Evolutionary conservation across 768 basidiomycete genomes (phyloP).

Genomic region (Calocybe indica): DNA sequence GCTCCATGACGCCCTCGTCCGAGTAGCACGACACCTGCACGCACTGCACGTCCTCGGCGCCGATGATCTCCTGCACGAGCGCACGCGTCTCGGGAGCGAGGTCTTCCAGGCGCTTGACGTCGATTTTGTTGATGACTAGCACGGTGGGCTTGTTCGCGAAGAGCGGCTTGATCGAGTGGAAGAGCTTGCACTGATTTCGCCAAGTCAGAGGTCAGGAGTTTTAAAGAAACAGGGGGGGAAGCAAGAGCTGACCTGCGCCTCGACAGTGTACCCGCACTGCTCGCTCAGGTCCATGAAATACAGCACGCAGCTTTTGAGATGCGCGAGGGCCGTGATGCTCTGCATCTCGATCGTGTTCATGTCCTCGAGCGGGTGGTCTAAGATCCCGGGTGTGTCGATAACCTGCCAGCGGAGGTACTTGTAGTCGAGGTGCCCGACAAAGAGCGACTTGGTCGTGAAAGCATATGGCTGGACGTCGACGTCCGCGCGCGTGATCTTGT

Average conservation of each 20-base stretch:
- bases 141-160: conserved; percentile 91
- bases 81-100: conserved; percentile 68
- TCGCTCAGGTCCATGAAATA: conserved; percentile 99
- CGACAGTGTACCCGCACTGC: conserved; percentile 96
- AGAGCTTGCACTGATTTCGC: conserved; percentile 79
- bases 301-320: conserved; percentile 87
- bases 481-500: conserved; percentile 98
- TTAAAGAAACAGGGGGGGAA: background rate
- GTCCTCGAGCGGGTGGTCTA: conserved; percentile 97
- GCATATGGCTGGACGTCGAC: conserved; percentile 99
- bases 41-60: conserved; percentile 60
- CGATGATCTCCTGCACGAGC: conserved; percentile 85
- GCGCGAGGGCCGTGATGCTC: conserved; percentile 95
- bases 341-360: conserved; percentile 99
- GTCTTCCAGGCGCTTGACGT: conserved; percentile 85
- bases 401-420: conserved; percentile 99
- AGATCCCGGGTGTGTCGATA: conserved; percentile 96
- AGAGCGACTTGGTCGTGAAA: conserved; percentile 98
- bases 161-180: conserved; percentile 98
- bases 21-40: conserved; percentile 92
- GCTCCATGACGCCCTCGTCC: conserved; percentile 96
- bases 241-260: conserved; percentile 76
- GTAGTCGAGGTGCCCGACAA: conserved; percentile 98
- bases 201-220: background rate
- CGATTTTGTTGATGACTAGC: conserved; percentile 97